Evolutionary conservation across 805 yeast species (phyloP), one percentile per base, ranked within the genome.

Genomic region (Maudiozyma serrabonitensis): DNA sequence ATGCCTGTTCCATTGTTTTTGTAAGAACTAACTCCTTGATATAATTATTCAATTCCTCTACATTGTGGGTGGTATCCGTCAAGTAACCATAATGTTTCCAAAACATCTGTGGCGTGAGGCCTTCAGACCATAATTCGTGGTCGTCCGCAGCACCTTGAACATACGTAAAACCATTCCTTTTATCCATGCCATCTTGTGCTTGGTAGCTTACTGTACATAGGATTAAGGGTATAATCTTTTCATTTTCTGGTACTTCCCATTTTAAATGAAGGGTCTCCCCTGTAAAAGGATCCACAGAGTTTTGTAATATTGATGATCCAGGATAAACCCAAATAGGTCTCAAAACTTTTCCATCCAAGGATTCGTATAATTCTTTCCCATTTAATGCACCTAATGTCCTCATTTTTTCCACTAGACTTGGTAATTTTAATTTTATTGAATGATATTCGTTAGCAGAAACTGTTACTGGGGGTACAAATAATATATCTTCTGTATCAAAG

Each of bases 91-190:
- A 46, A 50, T 75, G 59, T 3, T 59, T 47, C 95, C 95, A 87
- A 45, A 84, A 76, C 26, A 77, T 45, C 0, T 58, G 56, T 0
- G 90, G 80, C 1, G 72, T 74, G 31, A 87, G 63, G 0, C 73
- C 68, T 4, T 75, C 70, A 0, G 83, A 76, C 97, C 96, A 89
- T 11, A 82, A 69, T 58, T 89, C 97, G 62, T 89, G 95, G 58
- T 90, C 96, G 64, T 89, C 97, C 0, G 93, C 96, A 0, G 96
- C 93, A 1, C 97, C 97, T 64, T 88, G 96, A 1, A 88, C 85
- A 60, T 89, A 89, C 0, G 74, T 66, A 54, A 68, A 82, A 0
- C 80, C 82, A 8, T 63, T 51, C 45, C 73, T 56, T 45, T 68
- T 67, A 46, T 69, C 73, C 6, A 69, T 66, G 7, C 86, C 87